phyloP scores from a whole-genome alignment of 306 rosid genomes.

The Medicago ruthenica region DNA sequence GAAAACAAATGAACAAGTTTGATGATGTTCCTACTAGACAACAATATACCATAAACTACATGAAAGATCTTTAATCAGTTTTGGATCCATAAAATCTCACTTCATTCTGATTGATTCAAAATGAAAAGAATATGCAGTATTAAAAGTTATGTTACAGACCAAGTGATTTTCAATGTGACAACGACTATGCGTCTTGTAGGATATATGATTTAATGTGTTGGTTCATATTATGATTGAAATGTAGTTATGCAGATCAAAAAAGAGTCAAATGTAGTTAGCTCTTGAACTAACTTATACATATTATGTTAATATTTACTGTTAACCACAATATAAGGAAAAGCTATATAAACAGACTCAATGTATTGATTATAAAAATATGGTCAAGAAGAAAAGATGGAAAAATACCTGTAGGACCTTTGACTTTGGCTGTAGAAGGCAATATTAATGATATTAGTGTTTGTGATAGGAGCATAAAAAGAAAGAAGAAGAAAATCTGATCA shows the following conservation, averaged over 20 bases:
- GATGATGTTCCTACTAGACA: conserved; percentile 17
- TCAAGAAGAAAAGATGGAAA: conserved; percentile 10
- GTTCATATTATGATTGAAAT: not conserved
- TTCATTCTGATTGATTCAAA: not conserved
- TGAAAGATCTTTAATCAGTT: not conserved
- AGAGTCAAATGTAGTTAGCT: too few relatives aligned
- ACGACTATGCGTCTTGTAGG: too few relatives aligned
- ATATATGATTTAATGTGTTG: not conserved
- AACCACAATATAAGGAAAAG: not conserved
- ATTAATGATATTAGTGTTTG: conserved; percentile 43
- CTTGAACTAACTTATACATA: too few relatives aligned
- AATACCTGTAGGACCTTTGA: conserved; percentile 69
- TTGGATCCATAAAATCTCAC: not conserved
- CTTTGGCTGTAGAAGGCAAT: conserved; percentile 62
- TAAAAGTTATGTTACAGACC: not conserved
- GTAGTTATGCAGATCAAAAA: not conserved
- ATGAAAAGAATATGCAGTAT: too few relatives aligned
- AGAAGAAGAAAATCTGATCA: not conserved
- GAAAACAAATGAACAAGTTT: conserved; percentile 9
- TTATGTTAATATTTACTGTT: conserved; percentile 3
- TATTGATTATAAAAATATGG: conserved; percentile 26
- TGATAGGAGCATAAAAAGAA: not conserved
- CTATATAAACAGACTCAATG: not conserved
- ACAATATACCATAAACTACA: conserved; percentile 29
- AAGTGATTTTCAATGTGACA: too few relatives aligned